These are phyloP conservation scores for Sporothrix schenckii DNA, from an alignment of 2,329 filamentous ascomycete genomes.

Conservation along the genomic window DNA sequence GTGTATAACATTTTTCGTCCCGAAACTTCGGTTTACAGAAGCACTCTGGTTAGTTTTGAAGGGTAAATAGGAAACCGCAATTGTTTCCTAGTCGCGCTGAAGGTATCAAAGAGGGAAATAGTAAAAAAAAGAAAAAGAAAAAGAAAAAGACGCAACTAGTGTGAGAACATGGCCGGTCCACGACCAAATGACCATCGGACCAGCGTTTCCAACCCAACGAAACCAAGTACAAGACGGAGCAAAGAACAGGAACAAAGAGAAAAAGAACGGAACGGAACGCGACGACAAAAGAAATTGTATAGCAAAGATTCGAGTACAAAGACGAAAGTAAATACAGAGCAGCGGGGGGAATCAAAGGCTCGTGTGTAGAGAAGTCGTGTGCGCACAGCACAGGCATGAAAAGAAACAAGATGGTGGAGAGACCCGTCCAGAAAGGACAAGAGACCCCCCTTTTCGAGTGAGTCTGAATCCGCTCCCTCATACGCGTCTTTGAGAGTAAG, in stretches of 20 bases:
- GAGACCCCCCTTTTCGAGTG: too few relatives aligned
- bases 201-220: not conserved
- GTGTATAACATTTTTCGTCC: constrained; percentile 10
- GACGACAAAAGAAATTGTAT: not conserved
- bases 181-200: not conserved
- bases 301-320: not conserved
- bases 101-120: constrained; percentile 23
- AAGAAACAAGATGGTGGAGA: constrained; percentile 11
- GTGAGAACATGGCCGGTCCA: not conserved
- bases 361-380: constrained; percentile 30
- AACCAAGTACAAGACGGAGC: not conserved
- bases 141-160: not conserved
- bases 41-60: not conserved
- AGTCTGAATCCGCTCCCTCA: not conserved
- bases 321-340: not conserved
- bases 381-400: constrained; percentile 22
- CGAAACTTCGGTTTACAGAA: not conserved
- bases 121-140: not conserved
- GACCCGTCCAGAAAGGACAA: not conserved
- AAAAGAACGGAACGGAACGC: not conserved
- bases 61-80: not conserved
- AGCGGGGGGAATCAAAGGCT: constrained; percentile 36
- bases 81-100: constrained; percentile 7
- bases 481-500: not conserved
- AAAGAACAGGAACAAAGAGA: not conserved